Conservation (phyloP, 345 rosid genomes). For the Hevea brasiliensis region DNA sequence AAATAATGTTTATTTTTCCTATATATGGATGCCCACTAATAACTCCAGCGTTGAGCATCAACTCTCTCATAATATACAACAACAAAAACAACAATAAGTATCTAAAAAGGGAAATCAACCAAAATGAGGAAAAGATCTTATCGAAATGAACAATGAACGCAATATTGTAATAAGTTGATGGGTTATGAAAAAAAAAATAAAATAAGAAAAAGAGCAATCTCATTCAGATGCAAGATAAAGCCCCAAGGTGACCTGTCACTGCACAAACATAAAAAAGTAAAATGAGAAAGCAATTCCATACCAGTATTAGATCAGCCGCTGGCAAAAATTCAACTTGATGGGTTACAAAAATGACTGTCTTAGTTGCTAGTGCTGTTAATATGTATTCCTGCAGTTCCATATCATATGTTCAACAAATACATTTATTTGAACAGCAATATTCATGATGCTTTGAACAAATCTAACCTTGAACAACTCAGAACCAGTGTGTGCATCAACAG, state of each 20-base stretch:
- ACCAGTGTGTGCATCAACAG: conserved; percentile 98
- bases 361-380: conserved; percentile 72
- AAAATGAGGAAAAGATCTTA: background rate
- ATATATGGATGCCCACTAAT: background rate
- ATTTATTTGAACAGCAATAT: conserved; percentile 13
- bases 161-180: background rate
- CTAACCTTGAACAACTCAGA: conserved; percentile 93
- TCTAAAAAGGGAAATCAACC: background rate
- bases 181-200: background rate
- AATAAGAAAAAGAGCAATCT: background rate
- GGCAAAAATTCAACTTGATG: conserved; percentile 99
- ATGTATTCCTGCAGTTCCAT: conserved; percentile 82
- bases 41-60: background rate
- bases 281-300: conserved; percentile 39
- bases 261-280: conserved; percentile 18
- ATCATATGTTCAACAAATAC: conserved; percentile 28
- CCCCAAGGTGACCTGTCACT: background rate
- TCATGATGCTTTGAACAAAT: conserved; percentile 9
- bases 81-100: background rate
- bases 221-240: conserved; percentile 5
- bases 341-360: conserved; percentile 93
- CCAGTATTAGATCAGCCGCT: conserved; percentile 91
- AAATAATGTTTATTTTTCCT: background rate
- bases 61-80: background rate
- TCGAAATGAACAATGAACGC: background rate